These are phyloP conservation scores for Blastocystis sp. DNA, from an alignment of 352 stramenopile genomes.

Conservation along the genomic window DNA sequence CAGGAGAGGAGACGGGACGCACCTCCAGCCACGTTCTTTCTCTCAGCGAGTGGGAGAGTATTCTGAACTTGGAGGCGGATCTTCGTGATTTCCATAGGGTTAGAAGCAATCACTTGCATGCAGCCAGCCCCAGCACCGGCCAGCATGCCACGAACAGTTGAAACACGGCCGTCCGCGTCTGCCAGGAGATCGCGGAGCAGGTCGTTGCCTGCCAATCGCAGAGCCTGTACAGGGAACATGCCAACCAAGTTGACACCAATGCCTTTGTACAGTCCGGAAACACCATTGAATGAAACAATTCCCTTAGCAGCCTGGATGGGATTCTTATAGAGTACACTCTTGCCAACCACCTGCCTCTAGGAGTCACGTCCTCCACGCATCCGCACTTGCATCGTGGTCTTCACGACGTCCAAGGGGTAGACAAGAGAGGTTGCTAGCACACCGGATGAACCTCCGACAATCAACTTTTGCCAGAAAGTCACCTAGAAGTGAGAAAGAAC, in stretches of 20 bases:
- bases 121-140: constrained; percentile 77
- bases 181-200: constrained; percentile 79
- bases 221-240: constrained; percentile 82
- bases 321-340: constrained; percentile 74
- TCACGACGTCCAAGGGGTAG: constrained; percentile 87
- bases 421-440: constrained; percentile 80
- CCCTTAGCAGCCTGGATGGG: constrained; percentile 77
- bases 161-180: constrained; percentile 77
- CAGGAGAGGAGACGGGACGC: background rate
- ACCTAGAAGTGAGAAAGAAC: constrained; percentile 72
- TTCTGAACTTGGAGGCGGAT: constrained; percentile 84
- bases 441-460: constrained; percentile 80
- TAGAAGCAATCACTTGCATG: constrained; percentile 81
- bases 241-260: constrained; percentile 80
- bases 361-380: constrained; percentile 73
- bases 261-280: constrained; percentile 77
- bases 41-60: constrained; percentile 76
- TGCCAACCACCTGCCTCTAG: constrained; percentile 75
- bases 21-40: constrained; percentile 59
- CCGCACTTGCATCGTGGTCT: constrained; percentile 82
- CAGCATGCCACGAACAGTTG: constrained; percentile 76
- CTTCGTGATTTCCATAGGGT: constrained; percentile 86
- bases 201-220: constrained; percentile 87
- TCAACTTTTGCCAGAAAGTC: constrained; percentile 80
- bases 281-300: constrained; percentile 76